These are phyloP conservation scores for Farysia itapuensis DNA, from an alignment of 1,284 basidiomycete genomes.

Conservation along the genomic window DNA sequence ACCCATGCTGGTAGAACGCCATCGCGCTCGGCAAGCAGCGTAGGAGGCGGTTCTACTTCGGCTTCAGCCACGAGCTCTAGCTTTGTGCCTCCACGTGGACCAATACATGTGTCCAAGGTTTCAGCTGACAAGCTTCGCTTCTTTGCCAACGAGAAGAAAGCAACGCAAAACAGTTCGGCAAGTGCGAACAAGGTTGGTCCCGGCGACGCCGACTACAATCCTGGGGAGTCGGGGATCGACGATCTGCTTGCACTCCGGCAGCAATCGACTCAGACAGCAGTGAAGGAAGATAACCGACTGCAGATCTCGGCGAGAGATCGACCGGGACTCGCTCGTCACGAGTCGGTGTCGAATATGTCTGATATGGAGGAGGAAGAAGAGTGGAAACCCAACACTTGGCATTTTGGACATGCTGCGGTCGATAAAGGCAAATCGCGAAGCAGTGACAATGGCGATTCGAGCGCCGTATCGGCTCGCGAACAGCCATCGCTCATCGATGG, in stretches of 20 bases:
- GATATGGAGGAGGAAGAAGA: constrained; percentile 18
- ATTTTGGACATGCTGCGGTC: constrained; percentile 31
- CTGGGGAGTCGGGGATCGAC: constrained; percentile 52
- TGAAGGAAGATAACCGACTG: neutral
- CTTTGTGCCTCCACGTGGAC: constrained; percentile 24
- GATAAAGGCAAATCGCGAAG: neutral
- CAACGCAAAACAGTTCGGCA: neutral
- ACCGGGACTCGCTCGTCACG: constrained; percentile 5
- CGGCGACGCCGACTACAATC: constrained; percentile 11
- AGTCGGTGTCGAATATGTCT: constrained; percentile 8
- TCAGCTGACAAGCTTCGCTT: constrained; percentile 32
- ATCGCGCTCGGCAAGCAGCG: constrained; percentile 8
- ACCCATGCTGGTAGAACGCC: constrained; percentile 1
- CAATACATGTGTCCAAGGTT: constrained; percentile 28
- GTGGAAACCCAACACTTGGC: constrained; percentile 51
- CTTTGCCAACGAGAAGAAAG: constrained; percentile 26
- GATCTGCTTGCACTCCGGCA: constrained; percentile 29
- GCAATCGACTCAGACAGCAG: neutral
- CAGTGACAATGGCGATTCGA: neutral
- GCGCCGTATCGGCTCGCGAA: neutral
- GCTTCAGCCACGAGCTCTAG: constrained; percentile 26
- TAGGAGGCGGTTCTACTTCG: constrained; percentile 16
- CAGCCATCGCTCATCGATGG: no score
- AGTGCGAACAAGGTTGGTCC: constrained; percentile 8
- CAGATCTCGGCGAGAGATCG: no score